phyloP scores from a whole-genome alignment of 163 green algal genomes.

The Scenedesmus sp. region DNA sequence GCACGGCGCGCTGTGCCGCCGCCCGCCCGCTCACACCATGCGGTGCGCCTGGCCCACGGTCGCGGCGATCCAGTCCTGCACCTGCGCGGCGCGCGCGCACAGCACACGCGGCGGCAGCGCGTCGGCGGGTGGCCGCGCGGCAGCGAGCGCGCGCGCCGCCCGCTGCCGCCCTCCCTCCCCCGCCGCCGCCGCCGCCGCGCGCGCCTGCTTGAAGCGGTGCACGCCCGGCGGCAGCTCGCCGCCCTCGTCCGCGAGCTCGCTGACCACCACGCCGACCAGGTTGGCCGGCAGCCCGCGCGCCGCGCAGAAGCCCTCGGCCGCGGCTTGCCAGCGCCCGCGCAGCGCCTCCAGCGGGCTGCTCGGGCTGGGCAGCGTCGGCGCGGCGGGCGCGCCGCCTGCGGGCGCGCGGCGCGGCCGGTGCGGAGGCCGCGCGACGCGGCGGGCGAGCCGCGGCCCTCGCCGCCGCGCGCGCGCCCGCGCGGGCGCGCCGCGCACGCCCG shows the following conservation, averaged over 20 bases:
- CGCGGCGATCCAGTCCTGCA: conserved; percentile 20
- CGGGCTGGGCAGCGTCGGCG: conserved; percentile 9
- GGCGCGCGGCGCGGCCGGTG: too few species aligned
- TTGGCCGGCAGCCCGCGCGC: conserved; percentile 2
- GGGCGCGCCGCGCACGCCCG: too few species aligned
- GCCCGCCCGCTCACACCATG: too few species aligned
- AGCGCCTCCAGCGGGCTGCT: conserved; percentile 18
- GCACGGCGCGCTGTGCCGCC: too few species aligned
- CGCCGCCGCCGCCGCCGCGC: background rate
- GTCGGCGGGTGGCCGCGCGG: background rate
- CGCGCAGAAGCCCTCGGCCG: conserved; percentile 23
- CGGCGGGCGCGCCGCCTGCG: too few species aligned
- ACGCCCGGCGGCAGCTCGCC: conserved; percentile 26
- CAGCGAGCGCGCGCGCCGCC: background rate
- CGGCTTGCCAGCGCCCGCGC: conserved; percentile 27
- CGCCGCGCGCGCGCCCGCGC: too few species aligned
- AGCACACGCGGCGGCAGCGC: background rate
- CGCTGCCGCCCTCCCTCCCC: background rate
- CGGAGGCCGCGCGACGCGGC: too few species aligned
- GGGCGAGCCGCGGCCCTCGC: too few species aligned
- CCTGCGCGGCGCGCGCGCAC: conserved; percentile 4
- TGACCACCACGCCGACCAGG: conserved; percentile 37
- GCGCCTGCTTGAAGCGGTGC: conserved; percentile 32
- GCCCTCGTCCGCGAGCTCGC: conserved; percentile 4
- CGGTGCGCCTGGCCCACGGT: conserved; percentile 26